phyloP scores from a whole-genome alignment of 179 eudicot genomes.

The Carnegiea gigantea region DNA sequence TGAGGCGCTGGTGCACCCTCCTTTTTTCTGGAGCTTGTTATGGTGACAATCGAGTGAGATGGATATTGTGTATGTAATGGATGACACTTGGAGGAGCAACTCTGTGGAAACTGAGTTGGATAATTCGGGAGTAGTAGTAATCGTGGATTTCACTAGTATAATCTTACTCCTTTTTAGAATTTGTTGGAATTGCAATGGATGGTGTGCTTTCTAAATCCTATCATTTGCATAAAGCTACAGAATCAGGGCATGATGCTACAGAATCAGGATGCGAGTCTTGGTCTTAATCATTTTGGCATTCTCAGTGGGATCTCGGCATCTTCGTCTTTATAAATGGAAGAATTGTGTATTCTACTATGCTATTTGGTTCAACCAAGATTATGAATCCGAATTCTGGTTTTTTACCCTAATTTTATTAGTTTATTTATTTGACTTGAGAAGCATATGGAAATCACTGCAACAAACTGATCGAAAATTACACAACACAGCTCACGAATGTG shows the following conservation, averaged over 20 bases:
- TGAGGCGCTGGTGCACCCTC: neutral
- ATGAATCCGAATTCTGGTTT: too few relatives aligned
- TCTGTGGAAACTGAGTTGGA: neutral
- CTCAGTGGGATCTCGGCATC: neutral
- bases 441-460: too few relatives aligned
- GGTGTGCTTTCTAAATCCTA: neutral
- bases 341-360: too few relatives aligned
- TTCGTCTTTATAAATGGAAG: neutral
- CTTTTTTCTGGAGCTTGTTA: constrained; percentile 19
- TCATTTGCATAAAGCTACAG: neutral
- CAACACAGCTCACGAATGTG: too few relatives aligned
- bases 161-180: neutral
- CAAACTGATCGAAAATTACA: too few relatives aligned
- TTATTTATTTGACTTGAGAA: too few relatives aligned
- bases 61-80: neutral
- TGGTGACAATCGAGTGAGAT: neutral
- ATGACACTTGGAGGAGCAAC: neutral
- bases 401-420: too few relatives aligned
- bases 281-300: neutral
- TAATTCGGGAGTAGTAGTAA: neutral
- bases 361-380: too few relatives aligned
- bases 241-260: neutral
- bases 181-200: neutral
- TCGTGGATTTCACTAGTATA: neutral
- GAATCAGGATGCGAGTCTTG: neutral